Evolutionary conservation across 2,329 filamentous ascomycete genomes (phyloP).

Genomic region (Leptographium procerum): DNA sequence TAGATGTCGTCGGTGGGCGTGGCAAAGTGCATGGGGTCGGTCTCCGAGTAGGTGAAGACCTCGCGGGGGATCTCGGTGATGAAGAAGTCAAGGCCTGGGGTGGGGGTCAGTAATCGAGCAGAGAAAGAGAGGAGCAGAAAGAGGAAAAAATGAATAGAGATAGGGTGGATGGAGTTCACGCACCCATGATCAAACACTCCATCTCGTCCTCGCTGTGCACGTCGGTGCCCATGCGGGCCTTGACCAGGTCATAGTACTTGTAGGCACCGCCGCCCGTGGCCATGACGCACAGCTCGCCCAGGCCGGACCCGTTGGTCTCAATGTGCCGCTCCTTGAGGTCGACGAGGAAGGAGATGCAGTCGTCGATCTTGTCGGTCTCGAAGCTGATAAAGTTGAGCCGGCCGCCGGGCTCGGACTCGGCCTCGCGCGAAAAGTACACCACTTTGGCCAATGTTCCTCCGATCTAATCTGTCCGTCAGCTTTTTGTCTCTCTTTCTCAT

Average conservation of each 20-base stretch:
- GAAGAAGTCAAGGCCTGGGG: constrained; percentile 84
- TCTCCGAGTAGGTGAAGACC: constrained; percentile 92
- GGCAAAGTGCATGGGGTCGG: constrained; percentile 81
- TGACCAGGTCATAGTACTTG: constrained; percentile 91
- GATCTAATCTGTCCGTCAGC: constrained; percentile 46
- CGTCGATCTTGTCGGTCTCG: constrained; percentile 88
- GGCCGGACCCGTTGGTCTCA: constrained; percentile 58
- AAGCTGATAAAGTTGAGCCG: constrained; percentile 92
- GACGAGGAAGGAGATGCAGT: constrained; percentile 86
- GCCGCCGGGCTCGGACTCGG: constrained; percentile 71
- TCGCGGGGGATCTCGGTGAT: constrained; percentile 95
- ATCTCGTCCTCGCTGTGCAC: constrained; percentile 94
- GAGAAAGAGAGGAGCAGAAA: background rate
- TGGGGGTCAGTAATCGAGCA: background rate
- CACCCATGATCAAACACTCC: constrained; percentile 93
- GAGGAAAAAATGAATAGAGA: background rate
- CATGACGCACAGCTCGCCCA: constrained; percentile 71
- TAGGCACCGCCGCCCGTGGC: constrained; percentile 92
- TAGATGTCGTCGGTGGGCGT: constrained; percentile 59
- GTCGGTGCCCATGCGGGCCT: constrained; percentile 71
- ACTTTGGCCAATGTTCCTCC: constrained; percentile 92
- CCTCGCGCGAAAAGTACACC: constrained; percentile 91
- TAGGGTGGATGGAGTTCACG: constrained; percentile 12
- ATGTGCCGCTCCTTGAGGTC: constrained; percentile 74
- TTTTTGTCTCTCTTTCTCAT: no score